Evolutionary conservation across 345 rosid genomes (phyloP).

Genomic region (Rubroshorea leprosula): DNA sequence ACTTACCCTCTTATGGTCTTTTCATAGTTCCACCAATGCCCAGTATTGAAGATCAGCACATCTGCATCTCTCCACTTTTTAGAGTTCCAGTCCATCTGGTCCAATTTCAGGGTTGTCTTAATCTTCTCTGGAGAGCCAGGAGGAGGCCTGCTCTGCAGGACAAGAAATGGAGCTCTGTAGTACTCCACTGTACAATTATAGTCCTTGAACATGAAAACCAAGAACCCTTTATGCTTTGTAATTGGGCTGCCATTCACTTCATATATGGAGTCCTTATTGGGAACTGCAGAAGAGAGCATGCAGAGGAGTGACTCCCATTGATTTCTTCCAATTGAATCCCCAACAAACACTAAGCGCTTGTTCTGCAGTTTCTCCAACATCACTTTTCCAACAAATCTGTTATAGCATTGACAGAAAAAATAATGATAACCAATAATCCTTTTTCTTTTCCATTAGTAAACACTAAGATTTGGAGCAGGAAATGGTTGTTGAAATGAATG

Average conservation of each 20-base stretch:
- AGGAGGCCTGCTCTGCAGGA: conserved; percentile 77
- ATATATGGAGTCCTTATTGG: conserved; percentile 49
- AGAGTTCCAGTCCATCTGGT: conserved; percentile 77
- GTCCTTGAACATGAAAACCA: conserved; percentile 69
- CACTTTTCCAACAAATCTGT: conserved; percentile 72
- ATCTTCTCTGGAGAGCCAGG: conserved; percentile 43
- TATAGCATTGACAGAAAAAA: conserved; percentile 1
- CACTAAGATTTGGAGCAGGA: not conserved
- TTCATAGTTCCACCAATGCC: conserved; percentile 97
- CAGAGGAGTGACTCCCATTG: conserved; percentile 96
- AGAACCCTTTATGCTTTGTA: conserved; percentile 82
- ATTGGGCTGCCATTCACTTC: conserved; percentile 88
- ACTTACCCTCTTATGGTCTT: conserved; percentile 82
- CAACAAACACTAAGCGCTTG: conserved; percentile 81
- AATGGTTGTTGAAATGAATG: no score
- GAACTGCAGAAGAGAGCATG: conserved; percentile 65
- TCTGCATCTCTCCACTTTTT: conserved; percentile 75
- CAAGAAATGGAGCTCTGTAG: conserved; percentile 84
- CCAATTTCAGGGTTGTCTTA: conserved; percentile 69
- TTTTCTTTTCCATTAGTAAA: not conserved
- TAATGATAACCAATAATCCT: not conserved
- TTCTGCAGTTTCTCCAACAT: conserved; percentile 75
- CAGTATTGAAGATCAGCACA: conserved; percentile 72
- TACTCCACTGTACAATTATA: conserved; percentile 87
- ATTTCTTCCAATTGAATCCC: conserved; percentile 94